Base-by-base conservation (phyloP, 1,284 basidiomycete species). In the Heterobasidion parviporum region DNA sequence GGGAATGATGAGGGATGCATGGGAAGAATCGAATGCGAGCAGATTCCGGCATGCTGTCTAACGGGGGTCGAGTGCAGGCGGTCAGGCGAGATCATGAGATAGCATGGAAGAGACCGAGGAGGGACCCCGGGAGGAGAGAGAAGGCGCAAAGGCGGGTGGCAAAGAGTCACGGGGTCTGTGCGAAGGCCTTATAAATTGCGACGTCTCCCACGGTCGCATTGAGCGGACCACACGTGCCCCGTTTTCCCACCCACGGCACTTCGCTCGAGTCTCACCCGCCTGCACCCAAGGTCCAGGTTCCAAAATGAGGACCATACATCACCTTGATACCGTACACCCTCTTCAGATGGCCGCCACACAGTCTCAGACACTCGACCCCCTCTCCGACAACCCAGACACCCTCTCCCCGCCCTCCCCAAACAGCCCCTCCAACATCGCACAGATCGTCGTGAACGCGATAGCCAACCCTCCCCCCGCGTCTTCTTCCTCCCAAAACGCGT, bases 371-470 rank as follows among this genome's bases (percentile, higher is more conserved):
- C 60, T 64, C 15, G 58, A 64, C 54, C 65, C 62, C 54, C 64
- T 57, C 60, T 64, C 68, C 66, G 68, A 69, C 61, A 69, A 72
- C 46, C 60, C 70, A 55, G 65, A 69, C 10, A 70, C 74, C 2
- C 70, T 68, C 41, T 68, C 75, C 0, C 62, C 68, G 6, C 72
- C 76, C 1, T 72, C 77, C 8, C 58, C 68, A 44, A 70, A 72
- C 43, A 65, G 26, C 26, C 26, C 26, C 26, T 26, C 69, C 2
- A 68, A 67, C 54, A 67, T 78, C 55, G 69, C 60, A 20, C 54
- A 71, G 60, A 61, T 75, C 47, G 71, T 78, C 57, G 74, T 78
- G 61, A 69, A 74, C 60, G 60, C 70, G 14, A 64, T 66, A 26
- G 63, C 68, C 41, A 63, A 54, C 54, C 54, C 57, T 8, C 45